Conservation (phyloP, 345 rosid genomes). For the Citrus reticulata region DNA sequence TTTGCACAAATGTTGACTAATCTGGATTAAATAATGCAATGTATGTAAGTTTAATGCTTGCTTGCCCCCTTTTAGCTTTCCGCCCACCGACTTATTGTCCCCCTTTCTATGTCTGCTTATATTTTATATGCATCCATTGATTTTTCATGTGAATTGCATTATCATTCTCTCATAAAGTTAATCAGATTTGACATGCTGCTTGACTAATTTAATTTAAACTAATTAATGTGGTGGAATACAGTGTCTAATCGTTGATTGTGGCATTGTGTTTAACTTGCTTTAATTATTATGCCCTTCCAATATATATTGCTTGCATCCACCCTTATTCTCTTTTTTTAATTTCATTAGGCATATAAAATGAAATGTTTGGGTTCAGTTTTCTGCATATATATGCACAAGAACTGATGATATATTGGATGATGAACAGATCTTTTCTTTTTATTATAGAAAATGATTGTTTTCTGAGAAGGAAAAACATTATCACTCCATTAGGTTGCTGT, state of each 20-base stretch:
- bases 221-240: neutral
- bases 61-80: slow-evolving; percentile 15
- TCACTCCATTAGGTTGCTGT: neutral
- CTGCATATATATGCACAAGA: neutral
- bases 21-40: slow-evolving; percentile 16
- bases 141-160: slow-evolving; percentile 22
- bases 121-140: neutral
- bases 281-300: neutral
- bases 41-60: slow-evolving; percentile 14
- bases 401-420: neutral
- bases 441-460: neutral
- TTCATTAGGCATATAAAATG: neutral
- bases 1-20: slow-evolving; percentile 19
- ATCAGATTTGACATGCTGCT: slow-evolving; percentile 6
- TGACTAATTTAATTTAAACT: neutral
- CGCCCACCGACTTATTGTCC: slow-evolving; percentile 16
- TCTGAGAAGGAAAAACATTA: neutral
- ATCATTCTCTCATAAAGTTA: neutral
- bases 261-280: neutral
- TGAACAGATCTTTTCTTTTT: neutral
- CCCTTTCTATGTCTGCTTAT: slow-evolving; percentile 13
- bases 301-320: neutral
- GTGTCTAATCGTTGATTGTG: neutral
- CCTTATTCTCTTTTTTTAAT: neutral
- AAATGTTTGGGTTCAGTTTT: neutral